Percentiles rank a stretch among this genome's conserved stretches.
Evolutionary conservation across 202 grass and related monocot species (phyloP).

Genomic region (Bolboschoenoplectus hybrid): DNA sequence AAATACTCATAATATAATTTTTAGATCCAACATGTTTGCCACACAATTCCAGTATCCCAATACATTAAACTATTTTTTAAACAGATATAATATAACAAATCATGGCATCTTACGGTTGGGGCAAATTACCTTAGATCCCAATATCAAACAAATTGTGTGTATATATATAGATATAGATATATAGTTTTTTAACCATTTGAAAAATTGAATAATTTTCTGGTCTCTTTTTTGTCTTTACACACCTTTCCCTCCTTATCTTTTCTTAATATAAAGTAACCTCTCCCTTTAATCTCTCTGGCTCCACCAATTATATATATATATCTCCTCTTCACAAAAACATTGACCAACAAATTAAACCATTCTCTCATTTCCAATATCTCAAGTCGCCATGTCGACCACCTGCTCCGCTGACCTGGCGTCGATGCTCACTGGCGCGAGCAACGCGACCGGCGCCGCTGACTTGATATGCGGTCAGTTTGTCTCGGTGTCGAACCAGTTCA

Average conservation of each 20-base stretch:
- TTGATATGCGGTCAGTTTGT: conserved; percentile 60
- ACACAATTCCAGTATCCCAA: not conserved
- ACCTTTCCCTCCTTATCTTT: not conserved
- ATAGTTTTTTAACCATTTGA: not conserved
- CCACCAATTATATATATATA: conserved; percentile 17
- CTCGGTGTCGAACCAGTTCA: conserved; percentile 46
- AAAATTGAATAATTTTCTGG: not conserved
- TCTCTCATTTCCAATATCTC: not conserved
- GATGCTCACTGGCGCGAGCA: conserved; percentile 57
- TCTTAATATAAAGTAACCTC: conserved; percentile 10
- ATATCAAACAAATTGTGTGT: not conserved
- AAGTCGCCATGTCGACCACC: conserved; percentile 63
- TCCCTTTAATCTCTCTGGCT: not conserved
- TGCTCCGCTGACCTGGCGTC: conserved; percentile 58
- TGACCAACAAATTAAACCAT: not conserved
- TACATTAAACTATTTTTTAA: not conserved
- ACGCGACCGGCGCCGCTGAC: conserved; percentile 58
- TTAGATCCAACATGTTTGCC: not conserved
- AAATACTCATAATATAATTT: not conserved
- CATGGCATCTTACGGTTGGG: not conserved
- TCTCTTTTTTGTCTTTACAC: not conserved
- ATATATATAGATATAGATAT: too few species aligned
- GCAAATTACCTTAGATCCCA: not conserved
- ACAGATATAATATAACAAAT: not conserved
- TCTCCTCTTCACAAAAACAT: conserved; percentile 12